phyloP scores from a whole-genome alignment of 345 rosid species.

The Ceriops decandra region DNA sequence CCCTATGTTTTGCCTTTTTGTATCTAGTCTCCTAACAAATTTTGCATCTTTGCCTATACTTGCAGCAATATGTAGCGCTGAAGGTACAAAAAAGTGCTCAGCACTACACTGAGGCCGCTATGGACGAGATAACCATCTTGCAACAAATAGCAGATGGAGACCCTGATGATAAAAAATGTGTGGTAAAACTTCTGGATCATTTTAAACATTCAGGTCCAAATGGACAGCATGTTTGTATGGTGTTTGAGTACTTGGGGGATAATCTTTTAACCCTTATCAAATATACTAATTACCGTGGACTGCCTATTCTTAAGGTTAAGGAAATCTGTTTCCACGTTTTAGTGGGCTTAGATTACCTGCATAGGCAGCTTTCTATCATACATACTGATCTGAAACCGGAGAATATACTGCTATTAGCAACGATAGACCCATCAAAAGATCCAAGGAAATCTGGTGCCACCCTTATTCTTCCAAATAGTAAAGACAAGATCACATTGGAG shows the following conservation, averaged over 20 bases:
- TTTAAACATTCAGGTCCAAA: slow-evolving; percentile 77
- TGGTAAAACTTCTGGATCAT: slow-evolving; percentile 74
- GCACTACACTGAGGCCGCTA: slow-evolving; percentile 71
- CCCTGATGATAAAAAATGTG: slow-evolving; percentile 53
- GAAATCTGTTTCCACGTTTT: slow-evolving; percentile 53
- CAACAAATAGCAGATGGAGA: slow-evolving; percentile 69
- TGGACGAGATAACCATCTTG: slow-evolving; percentile 74
- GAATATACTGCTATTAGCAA: slow-evolving; percentile 56
- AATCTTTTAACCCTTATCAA: slow-evolving; percentile 67
- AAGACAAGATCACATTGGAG: slow-evolving; percentile 36
- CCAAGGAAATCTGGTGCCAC: slow-evolving; percentile 45
- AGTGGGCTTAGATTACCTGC: slow-evolving; percentile 68
- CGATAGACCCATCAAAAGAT: slow-evolving; percentile 58
- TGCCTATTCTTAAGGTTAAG: slow-evolving; percentile 56
- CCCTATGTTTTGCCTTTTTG: background rate
- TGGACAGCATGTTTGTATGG: slow-evolving; percentile 80
- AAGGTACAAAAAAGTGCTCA: slow-evolving; percentile 76
- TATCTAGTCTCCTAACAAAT: background rate
- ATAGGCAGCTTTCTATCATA: slow-evolving; percentile 64
- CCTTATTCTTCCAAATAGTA: slow-evolving; percentile 41
- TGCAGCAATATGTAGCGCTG: slow-evolving; percentile 59
- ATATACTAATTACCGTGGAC: slow-evolving; percentile 51
- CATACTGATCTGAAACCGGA: slow-evolving; percentile 75
- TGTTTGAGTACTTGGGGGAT: slow-evolving; percentile 71
- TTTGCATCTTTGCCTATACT: slow-evolving; percentile 1